A percentile compares a stretch with the other conserved stretches of the same genome.
These are phyloP conservation scores for Annona squamosa DNA, from an alignment of 164 flowering plant genomes.

Conservation along the genomic window DNA sequence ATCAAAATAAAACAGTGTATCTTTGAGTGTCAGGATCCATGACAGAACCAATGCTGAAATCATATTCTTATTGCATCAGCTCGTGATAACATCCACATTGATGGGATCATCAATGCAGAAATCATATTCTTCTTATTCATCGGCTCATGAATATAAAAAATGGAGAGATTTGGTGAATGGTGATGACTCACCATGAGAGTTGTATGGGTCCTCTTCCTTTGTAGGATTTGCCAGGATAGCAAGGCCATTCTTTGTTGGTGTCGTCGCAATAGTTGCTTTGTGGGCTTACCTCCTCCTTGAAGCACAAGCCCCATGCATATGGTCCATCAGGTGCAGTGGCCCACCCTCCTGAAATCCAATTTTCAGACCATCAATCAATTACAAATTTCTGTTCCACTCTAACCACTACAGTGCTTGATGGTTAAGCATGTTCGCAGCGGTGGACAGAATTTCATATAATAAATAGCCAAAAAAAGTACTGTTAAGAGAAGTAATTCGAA, in stretches of 20 bases:
- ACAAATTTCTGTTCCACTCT: no score
- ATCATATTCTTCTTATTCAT: neutral
- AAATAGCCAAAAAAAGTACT: no score
- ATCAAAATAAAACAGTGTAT: neutral
- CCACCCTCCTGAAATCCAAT: conserved; percentile 54
- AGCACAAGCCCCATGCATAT: conserved; percentile 77
- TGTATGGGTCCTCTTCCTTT: conserved; percentile 82
- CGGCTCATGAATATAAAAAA: neutral
- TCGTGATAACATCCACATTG: neutral
- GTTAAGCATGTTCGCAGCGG: no score
- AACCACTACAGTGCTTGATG: no score
- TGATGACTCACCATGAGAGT: conserved; percentile 37
- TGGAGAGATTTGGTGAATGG: neutral
- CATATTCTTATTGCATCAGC: neutral
- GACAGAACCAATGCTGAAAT: neutral
- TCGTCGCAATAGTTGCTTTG: conserved; percentile 49
- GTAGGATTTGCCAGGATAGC: conserved; percentile 54
- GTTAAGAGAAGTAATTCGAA: no score
- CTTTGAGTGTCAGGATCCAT: neutral
- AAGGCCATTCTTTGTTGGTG: conserved; percentile 51
- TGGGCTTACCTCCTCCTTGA: conserved; percentile 45
- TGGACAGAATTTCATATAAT: no score
- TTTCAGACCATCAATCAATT: neutral
- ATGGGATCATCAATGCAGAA: neutral
- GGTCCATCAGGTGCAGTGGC: conserved; percentile 88